A percentile compares a stretch with the other conserved stretches of the same genome.
Evolutionary conservation across 371 early-diverging fungal species (phyloP).

Genomic region (Encephalitozoon romaleae): DNA sequence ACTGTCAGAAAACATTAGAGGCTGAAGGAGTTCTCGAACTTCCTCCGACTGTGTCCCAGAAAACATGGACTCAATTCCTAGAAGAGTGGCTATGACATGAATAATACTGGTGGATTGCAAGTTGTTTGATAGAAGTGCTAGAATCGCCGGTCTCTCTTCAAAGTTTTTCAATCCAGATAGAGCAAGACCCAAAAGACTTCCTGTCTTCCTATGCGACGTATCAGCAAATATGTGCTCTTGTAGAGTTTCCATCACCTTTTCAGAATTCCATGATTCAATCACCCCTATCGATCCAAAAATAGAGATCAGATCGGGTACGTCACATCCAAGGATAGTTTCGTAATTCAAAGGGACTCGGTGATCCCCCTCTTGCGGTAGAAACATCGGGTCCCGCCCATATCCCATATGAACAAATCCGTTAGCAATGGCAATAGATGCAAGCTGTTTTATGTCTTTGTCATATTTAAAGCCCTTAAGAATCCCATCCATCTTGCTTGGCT

Average conservation of each 20-base stretch:
- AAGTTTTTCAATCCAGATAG: slow-evolving; percentile 23
- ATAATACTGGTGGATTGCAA: slow-evolving; percentile 22
- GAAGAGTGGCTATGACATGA: slow-evolving; percentile 39
- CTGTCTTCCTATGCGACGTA: slow-evolving; percentile 24
- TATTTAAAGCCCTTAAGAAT: slow-evolving; percentile 31
- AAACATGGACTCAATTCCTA: slow-evolving; percentile 39
- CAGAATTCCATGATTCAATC: slow-evolving; percentile 48
- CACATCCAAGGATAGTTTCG: not conserved
- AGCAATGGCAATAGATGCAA: slow-evolving; percentile 25
- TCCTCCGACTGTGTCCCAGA: slow-evolving; percentile 22
- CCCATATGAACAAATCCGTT: slow-evolving; percentile 52
- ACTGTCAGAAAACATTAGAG: slow-evolving; percentile 31
- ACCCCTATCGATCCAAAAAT: slow-evolving; percentile 46
- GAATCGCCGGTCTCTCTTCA: slow-evolving; percentile 48
- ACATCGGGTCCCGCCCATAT: slow-evolving; percentile 38
- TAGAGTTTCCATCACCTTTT: slow-evolving; percentile 42
- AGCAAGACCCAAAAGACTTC: slow-evolving; percentile 49
- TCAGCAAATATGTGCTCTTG: slow-evolving; percentile 52
- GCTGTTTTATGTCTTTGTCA: slow-evolving; percentile 37
- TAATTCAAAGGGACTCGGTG: slow-evolving; percentile 18
- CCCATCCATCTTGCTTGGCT: slow-evolving; percentile 7
- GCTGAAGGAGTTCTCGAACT: slow-evolving; percentile 8
- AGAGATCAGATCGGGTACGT: slow-evolving; percentile 9
- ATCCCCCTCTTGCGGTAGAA: slow-evolving; percentile 5
- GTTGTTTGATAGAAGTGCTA: slow-evolving; percentile 38